Conservation (phyloP, 768 basidiomycete genomes). For the Exidia glandulosa region DNA sequence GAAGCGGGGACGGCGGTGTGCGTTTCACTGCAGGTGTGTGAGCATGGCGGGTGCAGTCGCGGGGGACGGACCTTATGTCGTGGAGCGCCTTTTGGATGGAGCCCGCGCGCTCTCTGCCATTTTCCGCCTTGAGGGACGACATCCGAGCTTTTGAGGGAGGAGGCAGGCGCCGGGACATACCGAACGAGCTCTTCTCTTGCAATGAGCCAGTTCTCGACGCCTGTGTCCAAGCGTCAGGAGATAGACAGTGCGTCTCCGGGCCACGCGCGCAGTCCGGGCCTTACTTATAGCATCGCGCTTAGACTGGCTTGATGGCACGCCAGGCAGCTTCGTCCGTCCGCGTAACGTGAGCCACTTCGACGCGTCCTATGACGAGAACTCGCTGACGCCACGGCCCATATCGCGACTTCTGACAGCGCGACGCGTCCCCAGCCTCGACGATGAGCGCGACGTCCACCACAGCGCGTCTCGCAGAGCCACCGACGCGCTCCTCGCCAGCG, state of each 20-base stretch:
- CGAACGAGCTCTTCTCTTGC: too few species aligned
- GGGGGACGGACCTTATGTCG: background rate
- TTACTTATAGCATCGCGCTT: background rate
- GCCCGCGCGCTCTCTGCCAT: background rate
- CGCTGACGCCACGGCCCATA: background rate
- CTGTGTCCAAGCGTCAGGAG: background rate
- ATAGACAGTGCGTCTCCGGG: background rate
- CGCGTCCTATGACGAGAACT: background rate
- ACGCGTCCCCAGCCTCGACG: background rate
- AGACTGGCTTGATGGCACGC: background rate
- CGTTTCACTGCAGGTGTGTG: background rate
- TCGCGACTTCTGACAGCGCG: background rate
- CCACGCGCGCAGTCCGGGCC: background rate
- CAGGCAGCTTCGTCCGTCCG: background rate
- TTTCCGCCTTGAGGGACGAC: too few species aligned
- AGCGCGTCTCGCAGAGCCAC: background rate
- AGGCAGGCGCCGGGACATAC: too few species aligned
- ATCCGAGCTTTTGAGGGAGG: too few species aligned
- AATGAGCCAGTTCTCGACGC: background rate
- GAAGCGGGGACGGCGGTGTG: background rate
- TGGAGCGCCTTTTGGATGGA: slow-evolving; percentile 1
- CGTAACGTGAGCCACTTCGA: background rate
- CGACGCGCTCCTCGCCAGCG: slow-evolving; percentile 13
- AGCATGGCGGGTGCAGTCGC: background rate
- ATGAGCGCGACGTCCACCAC: background rate